Evolutionary conservation across 257 asterid species (phyloP).

Genomic region (Solanum microdontum): DNA sequence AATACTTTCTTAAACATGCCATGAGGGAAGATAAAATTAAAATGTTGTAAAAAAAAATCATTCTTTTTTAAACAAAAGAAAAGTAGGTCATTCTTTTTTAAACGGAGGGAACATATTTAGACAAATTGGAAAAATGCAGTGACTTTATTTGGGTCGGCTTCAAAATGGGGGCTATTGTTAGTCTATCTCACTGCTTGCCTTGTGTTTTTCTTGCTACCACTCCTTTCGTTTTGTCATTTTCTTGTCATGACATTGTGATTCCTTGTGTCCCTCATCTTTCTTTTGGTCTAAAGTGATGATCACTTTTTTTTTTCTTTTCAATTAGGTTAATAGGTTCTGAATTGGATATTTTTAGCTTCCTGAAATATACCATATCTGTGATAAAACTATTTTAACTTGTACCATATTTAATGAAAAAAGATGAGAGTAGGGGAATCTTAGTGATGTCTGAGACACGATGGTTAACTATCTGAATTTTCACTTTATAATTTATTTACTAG

Average conservation of each 20-base stretch:
- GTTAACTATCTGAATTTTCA: too few relatives aligned
- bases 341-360: neutral
- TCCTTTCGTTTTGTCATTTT: neutral
- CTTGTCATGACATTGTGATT: neutral
- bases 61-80: too few relatives aligned
- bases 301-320: neutral
- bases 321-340: neutral
- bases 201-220: neutral
- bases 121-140: neutral
- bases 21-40: accelerated
- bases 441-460: too few relatives aligned
- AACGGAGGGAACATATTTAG: accelerated
- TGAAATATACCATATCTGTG: neutral
- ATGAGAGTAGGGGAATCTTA: neutral
- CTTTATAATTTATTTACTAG: too few relatives aligned
- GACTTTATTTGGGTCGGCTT: neutral
- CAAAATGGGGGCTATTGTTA: neutral
- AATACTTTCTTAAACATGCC: accelerated
- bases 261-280: neutral
- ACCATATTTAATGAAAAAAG: neutral
- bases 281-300: neutral
- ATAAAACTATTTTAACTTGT: neutral
- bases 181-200: neutral
- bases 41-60: accelerated
- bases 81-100: too few relatives aligned